Evolutionary conservation across 2,329 filamentous ascomycete species (phyloP).

Genomic region (Dothiorella sarmentorum): DNA sequence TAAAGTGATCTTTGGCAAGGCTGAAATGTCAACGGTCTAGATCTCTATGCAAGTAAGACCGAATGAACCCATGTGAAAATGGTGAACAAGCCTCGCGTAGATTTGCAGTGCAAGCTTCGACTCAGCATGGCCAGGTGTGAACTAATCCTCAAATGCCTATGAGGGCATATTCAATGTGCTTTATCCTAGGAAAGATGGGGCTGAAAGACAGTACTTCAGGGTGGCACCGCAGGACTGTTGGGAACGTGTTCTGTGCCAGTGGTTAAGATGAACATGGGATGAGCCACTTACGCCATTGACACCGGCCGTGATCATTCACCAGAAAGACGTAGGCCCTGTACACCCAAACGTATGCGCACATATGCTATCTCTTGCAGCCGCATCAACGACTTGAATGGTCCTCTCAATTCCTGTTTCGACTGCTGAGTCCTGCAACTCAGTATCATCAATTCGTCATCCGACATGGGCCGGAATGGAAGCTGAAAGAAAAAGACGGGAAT

Average conservation of each 20-base stretch:
- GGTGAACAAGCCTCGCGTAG: too few species aligned
- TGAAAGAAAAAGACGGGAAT: too few species aligned
- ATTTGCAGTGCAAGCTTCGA: too few species aligned
- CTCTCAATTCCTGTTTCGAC: too few species aligned
- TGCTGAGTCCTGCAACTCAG: neutral
- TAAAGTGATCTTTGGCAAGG: too few species aligned
- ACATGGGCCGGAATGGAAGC: neutral
- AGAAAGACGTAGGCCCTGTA: slow-evolving; percentile 26
- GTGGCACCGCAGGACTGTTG: slow-evolving; percentile 1
- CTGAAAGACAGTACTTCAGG: slow-evolving; percentile 7
- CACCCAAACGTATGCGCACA: slow-evolving; percentile 36
- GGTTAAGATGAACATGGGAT: neutral
- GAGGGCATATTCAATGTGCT: slow-evolving; percentile 32
- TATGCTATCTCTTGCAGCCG: neutral
- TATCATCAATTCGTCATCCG: neutral
- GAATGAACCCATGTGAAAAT: too few species aligned
- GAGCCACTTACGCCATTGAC: slow-evolving; percentile 22
- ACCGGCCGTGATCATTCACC: slow-evolving; percentile 33
- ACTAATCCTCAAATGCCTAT: too few species aligned
- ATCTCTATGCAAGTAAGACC: too few species aligned
- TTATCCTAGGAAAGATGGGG: slow-evolving; percentile 20
- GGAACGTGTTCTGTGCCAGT: neutral
- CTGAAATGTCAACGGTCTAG: too few species aligned
- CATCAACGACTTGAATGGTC: neutral
- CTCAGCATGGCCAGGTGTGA: too few species aligned